Evolutionary conservation across 352 stramenopile genomes (phyloP).

Genomic region (Globisporangium carolinianum): DNA sequence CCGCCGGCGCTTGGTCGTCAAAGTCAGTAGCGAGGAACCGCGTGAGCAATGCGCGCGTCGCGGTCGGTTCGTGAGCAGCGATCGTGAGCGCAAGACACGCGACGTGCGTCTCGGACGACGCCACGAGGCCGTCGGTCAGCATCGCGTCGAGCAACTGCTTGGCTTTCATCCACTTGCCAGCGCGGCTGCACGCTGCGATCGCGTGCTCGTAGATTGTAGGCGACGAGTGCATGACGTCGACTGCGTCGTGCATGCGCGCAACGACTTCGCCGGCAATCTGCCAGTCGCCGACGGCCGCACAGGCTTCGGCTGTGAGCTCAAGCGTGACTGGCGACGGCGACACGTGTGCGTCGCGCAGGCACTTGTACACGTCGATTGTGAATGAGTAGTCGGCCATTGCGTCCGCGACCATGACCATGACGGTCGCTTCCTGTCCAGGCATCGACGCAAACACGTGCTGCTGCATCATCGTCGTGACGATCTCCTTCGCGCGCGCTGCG

Average conservation of each 20-base stretch:
- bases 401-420: conserved; percentile 75
- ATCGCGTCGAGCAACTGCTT: conserved; percentile 70
- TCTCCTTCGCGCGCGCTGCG: conserved; percentile 27
- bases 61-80: conserved; percentile 40
- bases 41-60: conserved; percentile 33
- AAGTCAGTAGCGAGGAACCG: conserved; percentile 34
- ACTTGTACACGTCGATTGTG: conserved; percentile 52
- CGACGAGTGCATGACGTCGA: conserved; percentile 67
- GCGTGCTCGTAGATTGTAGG: conserved; percentile 67
- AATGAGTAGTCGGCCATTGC: conserved; percentile 47
- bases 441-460: conserved; percentile 58
- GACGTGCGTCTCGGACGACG: conserved; percentile 42
- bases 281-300: conserved; percentile 46
- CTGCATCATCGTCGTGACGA: conserved; percentile 45
- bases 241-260: conserved; percentile 57
- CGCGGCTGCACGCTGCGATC: conserved; percentile 40
- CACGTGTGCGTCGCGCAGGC: conserved; percentile 44
- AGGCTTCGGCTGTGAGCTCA: conserved; percentile 53
- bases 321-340: conserved; percentile 62
- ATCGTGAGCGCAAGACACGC: conserved; percentile 48
- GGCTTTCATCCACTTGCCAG: conserved; percentile 58
- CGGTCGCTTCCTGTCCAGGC: conserved; percentile 62
- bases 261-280: conserved; percentile 50
- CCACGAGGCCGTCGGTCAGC: conserved; percentile 39
- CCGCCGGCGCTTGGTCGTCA: conserved; percentile 18